Evolutionary conservation across 2,329 filamentous ascomycete genomes (phyloP).

Genomic region (Phoma herbarum): DNA sequence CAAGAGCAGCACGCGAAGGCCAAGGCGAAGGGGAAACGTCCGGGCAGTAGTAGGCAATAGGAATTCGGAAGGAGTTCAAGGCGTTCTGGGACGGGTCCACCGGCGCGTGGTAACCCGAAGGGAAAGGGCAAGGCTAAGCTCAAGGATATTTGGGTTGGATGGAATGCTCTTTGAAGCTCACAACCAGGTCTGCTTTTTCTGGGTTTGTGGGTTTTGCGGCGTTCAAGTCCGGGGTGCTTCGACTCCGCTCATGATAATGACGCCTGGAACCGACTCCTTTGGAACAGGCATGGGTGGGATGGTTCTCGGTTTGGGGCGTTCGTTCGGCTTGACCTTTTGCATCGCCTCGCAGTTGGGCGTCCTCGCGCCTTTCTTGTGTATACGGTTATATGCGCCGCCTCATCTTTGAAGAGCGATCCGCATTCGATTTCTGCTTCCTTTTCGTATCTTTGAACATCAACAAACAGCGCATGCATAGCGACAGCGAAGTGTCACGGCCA

Average conservation of each 20-base stretch:
- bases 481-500: conserved; percentile 12
- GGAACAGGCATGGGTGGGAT: conserved; percentile 16
- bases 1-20: conserved; percentile 42
- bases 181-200: conserved; percentile 34
- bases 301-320: conserved; percentile 21
- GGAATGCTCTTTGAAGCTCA: conserved; percentile 47
- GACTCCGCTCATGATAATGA: conserved; percentile 25
- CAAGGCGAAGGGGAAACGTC: conserved; percentile 48
- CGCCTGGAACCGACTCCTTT: conserved; percentile 21
- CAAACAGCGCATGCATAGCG: conserved; percentile 16
- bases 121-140: conserved; percentile 47
- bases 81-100: conserved; percentile 46
- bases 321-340: conserved; percentile 15
- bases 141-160: conserved; percentile 47
- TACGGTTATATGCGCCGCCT: conserved; percentile 11
- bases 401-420: conserved; percentile 5
- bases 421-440: conserved; percentile 10
- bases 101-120: conserved; percentile 38
- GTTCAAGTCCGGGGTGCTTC: conserved; percentile 24
- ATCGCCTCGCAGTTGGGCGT: conserved; percentile 18
- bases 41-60: conserved; percentile 52
- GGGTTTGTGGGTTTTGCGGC: conserved; percentile 32
- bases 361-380: conserved; percentile 16
- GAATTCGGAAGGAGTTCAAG: conserved; percentile 52
- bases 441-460: background rate